phyloP scores from a whole-genome alignment of 352 stramenopile genomes.

The Phytophthora nicotianae region DNA sequence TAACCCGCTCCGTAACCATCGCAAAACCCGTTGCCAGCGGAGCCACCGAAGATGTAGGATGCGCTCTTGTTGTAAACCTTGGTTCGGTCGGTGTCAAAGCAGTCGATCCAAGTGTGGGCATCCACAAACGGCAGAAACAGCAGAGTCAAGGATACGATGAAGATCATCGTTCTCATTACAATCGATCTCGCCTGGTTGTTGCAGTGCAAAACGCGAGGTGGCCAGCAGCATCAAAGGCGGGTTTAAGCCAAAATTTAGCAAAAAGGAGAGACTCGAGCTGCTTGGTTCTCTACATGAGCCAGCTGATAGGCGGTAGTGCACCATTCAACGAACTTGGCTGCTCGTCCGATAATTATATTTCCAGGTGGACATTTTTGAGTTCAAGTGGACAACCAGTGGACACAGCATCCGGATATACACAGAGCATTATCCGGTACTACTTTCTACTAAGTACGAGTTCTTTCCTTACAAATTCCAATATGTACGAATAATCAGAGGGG shows the following conservation, averaged over 20 bases:
- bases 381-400: neutral
- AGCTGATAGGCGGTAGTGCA: neutral
- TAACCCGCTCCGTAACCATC: constrained; percentile 66
- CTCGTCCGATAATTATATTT: neutral
- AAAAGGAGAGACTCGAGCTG: neutral
- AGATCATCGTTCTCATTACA: neutral
- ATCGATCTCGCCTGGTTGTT: neutral
- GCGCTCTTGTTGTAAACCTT: constrained; percentile 70
- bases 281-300: neutral
- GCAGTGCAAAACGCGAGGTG: neutral
- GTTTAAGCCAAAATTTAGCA: neutral
- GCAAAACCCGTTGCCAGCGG: constrained; percentile 66
- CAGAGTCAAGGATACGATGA: neutral
- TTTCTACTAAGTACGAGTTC: constrained; percentile 5
- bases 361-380: neutral
- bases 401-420: neutral
- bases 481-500: neutral
- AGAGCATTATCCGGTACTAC: neutral
- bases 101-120: constrained; percentile 71
- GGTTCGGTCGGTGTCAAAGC: constrained; percentile 50
- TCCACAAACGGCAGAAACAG: neutral
- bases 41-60: constrained; percentile 77
- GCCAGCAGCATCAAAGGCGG: neutral
- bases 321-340: neutral
- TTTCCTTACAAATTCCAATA: constrained; percentile 5